Evolutionary conservation across 202 grass and related monocot genomes (phyloP), one percentile per base, ranked within the genome.

Genomic region (Sporobolus alterniflorus): DNA sequence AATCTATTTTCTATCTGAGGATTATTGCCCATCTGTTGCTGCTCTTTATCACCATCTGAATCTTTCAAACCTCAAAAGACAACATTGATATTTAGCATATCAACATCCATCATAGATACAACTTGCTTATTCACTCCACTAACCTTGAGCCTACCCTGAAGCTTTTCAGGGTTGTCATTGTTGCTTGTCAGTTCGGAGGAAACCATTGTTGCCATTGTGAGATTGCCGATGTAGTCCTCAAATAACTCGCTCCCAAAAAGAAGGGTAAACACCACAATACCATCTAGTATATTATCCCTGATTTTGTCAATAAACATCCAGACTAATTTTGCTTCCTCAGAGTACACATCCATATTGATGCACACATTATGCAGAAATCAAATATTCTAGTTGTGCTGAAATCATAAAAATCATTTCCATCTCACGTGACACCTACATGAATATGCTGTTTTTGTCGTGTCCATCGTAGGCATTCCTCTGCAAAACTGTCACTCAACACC

Each of bases 71-170:
- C 96, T 71, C 96, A 88, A 84, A 57, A 26, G 2, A 75, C 49
- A 4, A 49, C 24, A 60, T 28, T 60, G 56, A 1, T 60, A 12
- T 59, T 25, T 59, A 24, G 52, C 33, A 59, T 76, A n/a, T n/a
- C n/a, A n/a, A n/a, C 36, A 39, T 39, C 39, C 28, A 69, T 76
- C 39, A 84, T 6, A 74, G 25, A 79, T 51, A 57, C 25, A 76
- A 43, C 21, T 7, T 84, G 50, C 6, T 71, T 69, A 14, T 72
- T 64, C 11, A 32, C 20, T 34, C 13, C 56, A 52, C 85, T 82
- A 74, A 94, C 96, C 91, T 92, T 99, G 71, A 99, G 87, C 67
- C 93, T 94, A 54, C 96, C 96, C 89, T 99, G 96, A 74, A 99
- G 93, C 78, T 92, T 99, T 73, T 94, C 89, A 5, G 91, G 82